Conservation (phyloP, 2,329 filamentous ascomycete genomes). For the Mycosphaerella sp. region DNA sequence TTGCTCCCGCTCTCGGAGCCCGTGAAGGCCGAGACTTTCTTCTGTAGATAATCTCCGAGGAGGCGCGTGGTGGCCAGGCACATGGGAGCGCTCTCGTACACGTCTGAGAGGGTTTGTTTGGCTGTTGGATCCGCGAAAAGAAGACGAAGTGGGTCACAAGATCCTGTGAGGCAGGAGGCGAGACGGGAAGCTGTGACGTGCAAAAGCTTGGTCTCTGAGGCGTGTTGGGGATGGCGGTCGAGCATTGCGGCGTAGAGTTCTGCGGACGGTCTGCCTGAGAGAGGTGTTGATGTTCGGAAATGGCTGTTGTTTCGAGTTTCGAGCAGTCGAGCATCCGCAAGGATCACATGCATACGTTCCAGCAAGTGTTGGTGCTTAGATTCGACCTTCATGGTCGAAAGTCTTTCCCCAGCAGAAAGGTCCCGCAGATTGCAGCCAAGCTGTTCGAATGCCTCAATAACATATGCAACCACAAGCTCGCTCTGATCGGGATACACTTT, state of each 20-base stretch:
- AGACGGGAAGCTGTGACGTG: constrained; percentile 8
- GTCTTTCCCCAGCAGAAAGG: neutral
- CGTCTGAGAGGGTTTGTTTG: constrained; percentile 5
- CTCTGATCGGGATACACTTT: constrained; percentile 8
- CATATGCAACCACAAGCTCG: constrained; percentile 5
- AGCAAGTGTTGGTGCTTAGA: constrained; percentile 8
- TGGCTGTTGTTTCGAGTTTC: neutral
- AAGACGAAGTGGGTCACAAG: constrained; percentile 3
- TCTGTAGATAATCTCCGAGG: constrained; percentile 2
- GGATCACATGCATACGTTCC: constrained; percentile 2
- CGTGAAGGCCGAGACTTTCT: neutral
- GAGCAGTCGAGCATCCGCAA: constrained; percentile 6
- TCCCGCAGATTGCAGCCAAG: constrained; percentile 7
- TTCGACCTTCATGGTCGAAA: neutral
- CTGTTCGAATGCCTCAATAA: constrained; percentile 9
- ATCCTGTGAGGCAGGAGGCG: constrained; percentile 6
- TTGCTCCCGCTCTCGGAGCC: neutral
- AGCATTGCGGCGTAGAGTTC: constrained; percentile 4
- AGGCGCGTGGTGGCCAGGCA: constrained; percentile 7
- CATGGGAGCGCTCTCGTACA: constrained; percentile 10
- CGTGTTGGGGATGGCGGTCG: constrained; percentile 7
- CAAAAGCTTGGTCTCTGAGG: constrained; percentile 7
- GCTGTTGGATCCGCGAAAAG: constrained; percentile 4
- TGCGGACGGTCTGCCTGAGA: neutral
- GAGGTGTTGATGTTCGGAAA: constrained; percentile 2